A percentile compares a stretch with the other conserved stretches of the same genome.
Evolutionary conservation across 108 stramenopile genomes (phyloP).

Genomic region (Ochromonas danica): DNA sequence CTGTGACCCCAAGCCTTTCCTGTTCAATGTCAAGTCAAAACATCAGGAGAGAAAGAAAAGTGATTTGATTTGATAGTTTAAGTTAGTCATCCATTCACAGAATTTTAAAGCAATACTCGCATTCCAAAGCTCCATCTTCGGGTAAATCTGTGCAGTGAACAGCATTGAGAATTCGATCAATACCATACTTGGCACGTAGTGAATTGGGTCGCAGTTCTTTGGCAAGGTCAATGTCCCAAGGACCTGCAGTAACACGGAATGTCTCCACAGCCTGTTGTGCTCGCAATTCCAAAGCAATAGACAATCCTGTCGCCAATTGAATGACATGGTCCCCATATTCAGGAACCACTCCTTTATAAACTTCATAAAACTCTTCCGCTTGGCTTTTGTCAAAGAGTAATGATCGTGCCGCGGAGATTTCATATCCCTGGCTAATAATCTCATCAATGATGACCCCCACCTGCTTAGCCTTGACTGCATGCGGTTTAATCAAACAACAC

Average conservation of each 20-base stretch:
- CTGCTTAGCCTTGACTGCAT: constrained; percentile 59
- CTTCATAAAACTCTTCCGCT: constrained; percentile 68
- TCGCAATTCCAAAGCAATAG: constrained; percentile 62
- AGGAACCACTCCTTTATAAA: constrained; percentile 61
- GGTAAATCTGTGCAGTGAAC: constrained; percentile 78
- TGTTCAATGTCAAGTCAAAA: too few species aligned
- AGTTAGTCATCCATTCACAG: not conserved
- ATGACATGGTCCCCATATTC: constrained; percentile 62
- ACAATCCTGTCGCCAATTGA: constrained; percentile 61
- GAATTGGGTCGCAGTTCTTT: constrained; percentile 59
- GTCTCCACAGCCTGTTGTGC: constrained; percentile 55
- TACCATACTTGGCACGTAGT: constrained; percentile 67
- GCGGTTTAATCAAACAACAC: constrained; percentile 69
- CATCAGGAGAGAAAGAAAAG: too few species aligned
- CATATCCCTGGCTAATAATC: constrained; percentile 57
- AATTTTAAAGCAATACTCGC: constrained; percentile 64
- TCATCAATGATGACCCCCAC: constrained; percentile 59
- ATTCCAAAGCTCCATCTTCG: constrained; percentile 66
- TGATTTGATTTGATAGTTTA: too few species aligned
- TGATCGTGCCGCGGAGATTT: constrained; percentile 58
- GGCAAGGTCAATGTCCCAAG: constrained; percentile 72
- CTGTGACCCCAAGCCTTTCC: too few species aligned
- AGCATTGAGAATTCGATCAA: constrained; percentile 63
- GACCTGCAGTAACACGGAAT: constrained; percentile 67
- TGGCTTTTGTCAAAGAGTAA: constrained; percentile 58